Conservation (phyloP, 208 protist genomes). For the Crithidia brevicula region DNA sequence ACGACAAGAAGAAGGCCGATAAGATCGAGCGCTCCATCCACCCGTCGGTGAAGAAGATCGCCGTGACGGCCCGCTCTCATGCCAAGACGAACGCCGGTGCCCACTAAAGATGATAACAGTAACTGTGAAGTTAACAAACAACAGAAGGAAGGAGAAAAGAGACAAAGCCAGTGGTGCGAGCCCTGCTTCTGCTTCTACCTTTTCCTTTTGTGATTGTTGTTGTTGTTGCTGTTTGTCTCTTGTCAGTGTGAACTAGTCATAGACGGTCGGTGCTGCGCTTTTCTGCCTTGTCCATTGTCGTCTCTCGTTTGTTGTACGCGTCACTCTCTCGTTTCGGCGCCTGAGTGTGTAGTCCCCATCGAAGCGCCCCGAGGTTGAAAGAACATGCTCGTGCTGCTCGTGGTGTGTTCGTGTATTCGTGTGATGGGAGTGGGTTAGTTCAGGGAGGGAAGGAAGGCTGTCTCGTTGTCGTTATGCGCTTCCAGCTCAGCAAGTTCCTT, state of each 20-base stretch:
- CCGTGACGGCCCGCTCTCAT: slow-evolving; percentile 81
- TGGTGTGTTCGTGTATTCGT: too few species aligned
- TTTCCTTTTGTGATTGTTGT: neutral
- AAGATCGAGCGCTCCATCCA: slow-evolving; percentile 94
- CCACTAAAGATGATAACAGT: slow-evolving; percentile 24
- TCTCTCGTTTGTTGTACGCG: too few species aligned
- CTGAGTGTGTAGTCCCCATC: too few species aligned
- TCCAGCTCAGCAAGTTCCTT: too few species aligned
- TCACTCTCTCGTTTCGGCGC: too few species aligned
- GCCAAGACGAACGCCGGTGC: slow-evolving; percentile 80
- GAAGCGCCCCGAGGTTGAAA: too few species aligned
- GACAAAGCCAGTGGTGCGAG: neutral
- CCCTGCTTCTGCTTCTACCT: neutral
- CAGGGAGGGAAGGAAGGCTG: too few species aligned
- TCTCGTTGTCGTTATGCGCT: too few species aligned
- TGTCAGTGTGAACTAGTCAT: neutral
- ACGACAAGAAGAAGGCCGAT: slow-evolving; percentile 92
- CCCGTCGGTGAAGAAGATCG: slow-evolving; percentile 89
- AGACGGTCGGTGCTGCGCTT: too few species aligned
- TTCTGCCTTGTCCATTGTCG: too few species aligned
- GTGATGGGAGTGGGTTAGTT: too few species aligned
- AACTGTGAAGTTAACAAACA: neutral
- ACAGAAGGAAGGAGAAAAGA: neutral
- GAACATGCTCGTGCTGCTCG: too few species aligned
- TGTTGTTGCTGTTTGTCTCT: neutral